A percentile compares a stretch with the other conserved stretches of the same genome.
These are phyloP conservation scores for Radiomyces spectabilis DNA, from an alignment of 192 early-diverging fungal genomes.

Conservation along the genomic window DNA sequence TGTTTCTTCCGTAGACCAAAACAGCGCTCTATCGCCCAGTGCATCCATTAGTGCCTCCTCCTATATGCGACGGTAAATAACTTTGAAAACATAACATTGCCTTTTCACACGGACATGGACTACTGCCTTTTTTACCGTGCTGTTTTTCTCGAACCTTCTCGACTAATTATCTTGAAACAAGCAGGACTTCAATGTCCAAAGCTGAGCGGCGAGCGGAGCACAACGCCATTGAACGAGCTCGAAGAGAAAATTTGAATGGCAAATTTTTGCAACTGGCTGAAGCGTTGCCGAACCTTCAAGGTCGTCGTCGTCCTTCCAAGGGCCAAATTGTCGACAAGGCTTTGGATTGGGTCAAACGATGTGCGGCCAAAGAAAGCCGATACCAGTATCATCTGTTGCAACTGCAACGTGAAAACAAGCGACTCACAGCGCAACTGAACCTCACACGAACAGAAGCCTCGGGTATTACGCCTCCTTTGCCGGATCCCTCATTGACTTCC, in stretches of 20 bases:
- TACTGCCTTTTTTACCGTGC: not conserved
- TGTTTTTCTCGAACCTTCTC: not conserved
- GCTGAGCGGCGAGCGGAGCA: slow-evolving; percentile 69
- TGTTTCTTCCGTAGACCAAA: too few relatives aligned
- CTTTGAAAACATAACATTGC: too few relatives aligned
- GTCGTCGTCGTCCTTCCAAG: slow-evolving; percentile 67
- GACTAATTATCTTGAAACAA: not conserved
- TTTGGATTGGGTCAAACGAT: slow-evolving; percentile 44
- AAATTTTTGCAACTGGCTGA: slow-evolving; percentile 74
- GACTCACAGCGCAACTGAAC: slow-evolving; percentile 2
- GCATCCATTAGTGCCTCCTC: too few relatives aligned
- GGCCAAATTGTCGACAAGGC: slow-evolving; percentile 70
- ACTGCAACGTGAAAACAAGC: slow-evolving; percentile 5
- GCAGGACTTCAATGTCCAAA: not conserved
- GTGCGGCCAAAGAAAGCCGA: not conserved
- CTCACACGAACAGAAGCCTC: not conserved
- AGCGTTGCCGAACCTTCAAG: slow-evolving; percentile 59
- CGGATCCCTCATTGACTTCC: not conserved
- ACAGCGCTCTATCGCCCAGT: too few relatives aligned
- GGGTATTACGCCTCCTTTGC: not conserved
- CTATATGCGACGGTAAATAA: too few relatives aligned
- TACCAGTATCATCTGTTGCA: slow-evolving; percentile 8
- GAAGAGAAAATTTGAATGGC: slow-evolving; percentile 67
- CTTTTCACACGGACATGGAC: too few relatives aligned
- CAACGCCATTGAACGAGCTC: slow-evolving; percentile 71